These are phyloP conservation scores for Lactarius tabidus DNA, from an alignment of 768 basidiomycete species.

Conservation along the genomic window DNA sequence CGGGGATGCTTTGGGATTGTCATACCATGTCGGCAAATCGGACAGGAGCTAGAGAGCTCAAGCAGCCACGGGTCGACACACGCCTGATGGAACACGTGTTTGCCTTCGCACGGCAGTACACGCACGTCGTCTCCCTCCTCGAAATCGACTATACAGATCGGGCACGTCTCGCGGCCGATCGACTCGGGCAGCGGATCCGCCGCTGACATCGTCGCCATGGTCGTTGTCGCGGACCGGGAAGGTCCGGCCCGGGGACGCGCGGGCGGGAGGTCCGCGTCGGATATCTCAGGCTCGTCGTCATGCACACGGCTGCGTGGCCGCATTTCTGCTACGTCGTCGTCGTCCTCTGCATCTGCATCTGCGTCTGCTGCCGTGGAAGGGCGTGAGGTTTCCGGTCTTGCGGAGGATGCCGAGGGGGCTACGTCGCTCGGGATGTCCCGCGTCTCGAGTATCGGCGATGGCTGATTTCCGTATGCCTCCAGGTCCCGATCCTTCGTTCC, in stretches of 20 bases:
- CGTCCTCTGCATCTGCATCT: neutral
- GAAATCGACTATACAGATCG: conserved; percentile 93
- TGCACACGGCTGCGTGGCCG: neutral
- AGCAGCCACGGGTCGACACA: conserved; percentile 95
- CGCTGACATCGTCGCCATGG: conserved; percentile 29
- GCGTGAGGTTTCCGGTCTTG: neutral
- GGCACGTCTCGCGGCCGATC: conserved; percentile 83
- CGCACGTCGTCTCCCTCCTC: conserved; percentile 91
- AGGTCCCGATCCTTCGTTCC: conserved; percentile 29
- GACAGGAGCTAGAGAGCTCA: conserved; percentile 85
- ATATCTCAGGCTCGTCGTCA: neutral
- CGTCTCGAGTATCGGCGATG: neutral
- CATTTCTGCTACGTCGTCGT: neutral
- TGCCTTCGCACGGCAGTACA: conserved; percentile 85
- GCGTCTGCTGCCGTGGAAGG: neutral
- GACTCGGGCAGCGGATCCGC: conserved; percentile 51
- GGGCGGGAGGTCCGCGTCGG: conserved; percentile 10
- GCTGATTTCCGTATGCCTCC: conserved; percentile 7
- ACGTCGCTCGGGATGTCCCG: neutral
- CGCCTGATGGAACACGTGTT: conserved; percentile 83
- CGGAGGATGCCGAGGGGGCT: neutral
- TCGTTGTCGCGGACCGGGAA: conserved; percentile 23
- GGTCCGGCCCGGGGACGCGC: conserved; percentile 21
- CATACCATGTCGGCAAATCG: conserved; percentile 86
- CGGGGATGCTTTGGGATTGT: neutral